Base-by-base conservation (phyloP, 257 asterid species). In the Gynochthodes officinalis region DNA sequence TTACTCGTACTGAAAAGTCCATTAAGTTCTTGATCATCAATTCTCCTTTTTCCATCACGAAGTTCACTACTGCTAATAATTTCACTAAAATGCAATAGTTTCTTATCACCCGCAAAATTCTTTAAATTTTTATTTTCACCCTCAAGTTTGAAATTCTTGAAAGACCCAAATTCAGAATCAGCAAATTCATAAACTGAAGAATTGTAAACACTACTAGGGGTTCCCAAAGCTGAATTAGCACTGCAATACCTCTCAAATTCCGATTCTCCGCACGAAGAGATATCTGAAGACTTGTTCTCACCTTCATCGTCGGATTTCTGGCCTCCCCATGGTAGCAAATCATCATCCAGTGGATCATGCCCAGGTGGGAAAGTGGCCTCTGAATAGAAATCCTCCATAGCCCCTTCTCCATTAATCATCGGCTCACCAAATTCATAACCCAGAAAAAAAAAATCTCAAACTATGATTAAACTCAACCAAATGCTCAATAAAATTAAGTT, bases 211-310 rank as follows among this genome's bases (percentile, higher is more conserved):
- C 94, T 90, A 59, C 94, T 88, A 55, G 98, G 98, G 40, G 98
- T 92, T 21, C 95, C 97, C 93, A 90, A 85, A 21, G 89, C 91
- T 33, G 98, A 92, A 84, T 82, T 85, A 77, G 97, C 96, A 77
- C 97, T 92, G 66, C 93, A 92, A 80, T 90, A 92, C 76, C 90
- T 86, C 63, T 92, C 98, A 74, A 86, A 87, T 79, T 90, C 97
- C 33, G 98, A 92, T 54, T 78, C 96, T 15, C 89, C 95, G 75
- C 96, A 90, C 3, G 96, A 90, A 5, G 96, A 90, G 86, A 88
- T 88, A 75, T 82, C 82, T 6, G 96, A 89, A 72, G 78, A 74
- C 40, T 82, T 66, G 48, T 65, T 73, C 37, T 68, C 89, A 84
- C 84, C 95, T 21, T 84, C 96, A 53, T 87, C 88, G 59, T 89